These are phyloP conservation scores for Earliella scabrosa DNA, from an alignment of 1,284 basidiomycete species.

Conservation along the genomic window DNA sequence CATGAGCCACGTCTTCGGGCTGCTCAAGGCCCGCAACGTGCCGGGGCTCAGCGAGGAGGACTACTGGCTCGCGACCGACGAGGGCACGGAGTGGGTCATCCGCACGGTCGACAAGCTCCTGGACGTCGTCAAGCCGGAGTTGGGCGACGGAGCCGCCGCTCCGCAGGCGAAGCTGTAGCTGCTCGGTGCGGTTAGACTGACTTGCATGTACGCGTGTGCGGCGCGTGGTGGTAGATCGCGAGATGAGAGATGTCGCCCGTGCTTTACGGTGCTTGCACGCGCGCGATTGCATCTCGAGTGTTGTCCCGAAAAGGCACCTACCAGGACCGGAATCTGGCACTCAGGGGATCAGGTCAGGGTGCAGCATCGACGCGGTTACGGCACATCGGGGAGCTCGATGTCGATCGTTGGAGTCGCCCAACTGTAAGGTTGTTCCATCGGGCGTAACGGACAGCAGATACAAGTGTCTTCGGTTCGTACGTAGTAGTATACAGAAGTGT, in stretches of 20 bases:
- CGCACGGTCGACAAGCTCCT: constrained; percentile 84
- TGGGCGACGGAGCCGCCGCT: constrained; percentile 37
- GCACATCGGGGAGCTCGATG: constrained; percentile 22
- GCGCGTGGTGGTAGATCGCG: constrained; percentile 8
- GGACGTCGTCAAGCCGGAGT: constrained; percentile 64
- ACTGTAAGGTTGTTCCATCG: constrained; percentile 10
- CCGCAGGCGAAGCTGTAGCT: constrained; percentile 62
- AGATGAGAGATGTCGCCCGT: not conserved
- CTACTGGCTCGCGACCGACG: constrained; percentile 86
- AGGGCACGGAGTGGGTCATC: constrained; percentile 93
- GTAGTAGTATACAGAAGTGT: constrained; percentile 30
- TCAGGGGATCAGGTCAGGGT: constrained; percentile 4
- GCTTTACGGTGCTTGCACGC: too few relatives aligned
- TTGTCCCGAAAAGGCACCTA: too few relatives aligned
- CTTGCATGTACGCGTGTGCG: not conserved
- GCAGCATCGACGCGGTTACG: constrained; percentile 16
- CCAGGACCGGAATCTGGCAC: too few relatives aligned
- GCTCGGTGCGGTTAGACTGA: constrained; percentile 2
- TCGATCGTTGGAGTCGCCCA: constrained; percentile 9
- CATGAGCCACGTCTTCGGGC: constrained; percentile 90
- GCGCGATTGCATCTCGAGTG: not conserved
- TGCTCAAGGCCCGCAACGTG: constrained; percentile 80
- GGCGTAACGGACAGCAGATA: constrained; percentile 20
- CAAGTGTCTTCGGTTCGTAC: constrained; percentile 22
- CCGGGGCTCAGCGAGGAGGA: constrained; percentile 73